A percentile compares a stretch with the other conserved stretches of the same genome.
phyloP scores from a whole-genome alignment of 2,329 filamentous ascomycete species.

The Sarocladium strictum region DNA sequence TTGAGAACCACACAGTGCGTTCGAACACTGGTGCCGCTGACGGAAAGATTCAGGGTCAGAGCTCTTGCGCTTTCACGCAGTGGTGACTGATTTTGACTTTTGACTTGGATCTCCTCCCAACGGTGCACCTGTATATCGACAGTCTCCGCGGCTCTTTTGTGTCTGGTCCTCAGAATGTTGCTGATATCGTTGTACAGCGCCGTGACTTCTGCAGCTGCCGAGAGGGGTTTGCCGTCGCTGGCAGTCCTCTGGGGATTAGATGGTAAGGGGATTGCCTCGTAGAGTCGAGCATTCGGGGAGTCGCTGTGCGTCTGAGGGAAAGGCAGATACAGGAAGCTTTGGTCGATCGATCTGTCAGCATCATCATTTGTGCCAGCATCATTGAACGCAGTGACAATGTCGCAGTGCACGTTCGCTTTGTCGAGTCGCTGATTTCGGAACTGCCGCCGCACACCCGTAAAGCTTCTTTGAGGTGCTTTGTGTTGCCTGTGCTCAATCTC shows the following conservation, averaged over 20 bases:
- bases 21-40: neutral
- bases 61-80: neutral
- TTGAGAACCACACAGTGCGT: neutral
- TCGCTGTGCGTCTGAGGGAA: neutral
- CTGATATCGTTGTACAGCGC: neutral
- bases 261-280: too few relatives aligned
- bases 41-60: neutral
- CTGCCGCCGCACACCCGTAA: neutral
- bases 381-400: conserved; percentile 1
- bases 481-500: too few relatives aligned
- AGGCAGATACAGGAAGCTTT: neutral
- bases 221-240: neutral
- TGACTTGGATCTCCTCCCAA: too few relatives aligned
- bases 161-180: neutral
- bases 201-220: neutral
- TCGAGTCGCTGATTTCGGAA: conserved; percentile 11
- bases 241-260: too few relatives aligned
- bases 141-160: neutral
- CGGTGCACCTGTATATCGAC: neutral
- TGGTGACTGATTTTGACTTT: too few relatives aligned
- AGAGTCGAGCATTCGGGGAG: too few relatives aligned
- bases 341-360: neutral
- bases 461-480: neutral
- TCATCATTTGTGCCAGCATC: neutral
- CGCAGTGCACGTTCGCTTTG: neutral